phyloP scores from a whole-genome alignment of 345 rosid species.

The Salix caprea region DNA sequence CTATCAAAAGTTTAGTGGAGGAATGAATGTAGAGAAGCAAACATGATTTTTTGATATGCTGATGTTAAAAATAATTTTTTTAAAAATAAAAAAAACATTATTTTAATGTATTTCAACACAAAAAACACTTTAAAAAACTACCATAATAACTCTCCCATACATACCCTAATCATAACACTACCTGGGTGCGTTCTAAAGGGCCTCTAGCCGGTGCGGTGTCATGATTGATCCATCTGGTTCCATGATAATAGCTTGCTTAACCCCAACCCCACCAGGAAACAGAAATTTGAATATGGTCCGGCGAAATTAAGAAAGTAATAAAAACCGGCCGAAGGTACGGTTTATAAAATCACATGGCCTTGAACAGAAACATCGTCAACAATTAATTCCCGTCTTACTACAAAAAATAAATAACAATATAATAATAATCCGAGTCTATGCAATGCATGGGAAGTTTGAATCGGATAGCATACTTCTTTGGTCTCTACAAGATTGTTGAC shows the following conservation, averaged over 20 bases:
- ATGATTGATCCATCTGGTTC: conserved; percentile 21
- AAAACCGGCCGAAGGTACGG: background rate
- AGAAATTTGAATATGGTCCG: background rate
- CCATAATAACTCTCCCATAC: too few relatives aligned
- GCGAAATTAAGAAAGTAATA: background rate
- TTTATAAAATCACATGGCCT: background rate
- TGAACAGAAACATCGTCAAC: background rate
- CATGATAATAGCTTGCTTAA: background rate
- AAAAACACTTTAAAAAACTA: too few relatives aligned
- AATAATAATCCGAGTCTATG: too few relatives aligned
- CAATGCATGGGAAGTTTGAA: too few relatives aligned
- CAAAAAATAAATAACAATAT: too few relatives aligned
- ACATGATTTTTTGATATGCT: too few relatives aligned
- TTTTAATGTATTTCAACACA: too few relatives aligned
- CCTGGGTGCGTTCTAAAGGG: conserved; percentile 1
- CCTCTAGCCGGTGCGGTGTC: background rate
- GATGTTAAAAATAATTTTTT: too few relatives aligned
- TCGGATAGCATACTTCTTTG: too few relatives aligned
- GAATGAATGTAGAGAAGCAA: background rate
- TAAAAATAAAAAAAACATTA: too few relatives aligned
- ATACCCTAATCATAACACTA: conserved; percentile 22
- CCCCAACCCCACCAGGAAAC: background rate
- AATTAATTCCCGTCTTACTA: too few relatives aligned
- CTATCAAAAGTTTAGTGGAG: background rate
- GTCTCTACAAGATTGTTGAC: too few relatives aligned